A percentile compares a stretch with the other conserved stretches of the same genome.
phyloP scores from a whole-genome alignment of 2,329 filamentous ascomycete species.

The Thielaviopsis cerberus region DNA sequence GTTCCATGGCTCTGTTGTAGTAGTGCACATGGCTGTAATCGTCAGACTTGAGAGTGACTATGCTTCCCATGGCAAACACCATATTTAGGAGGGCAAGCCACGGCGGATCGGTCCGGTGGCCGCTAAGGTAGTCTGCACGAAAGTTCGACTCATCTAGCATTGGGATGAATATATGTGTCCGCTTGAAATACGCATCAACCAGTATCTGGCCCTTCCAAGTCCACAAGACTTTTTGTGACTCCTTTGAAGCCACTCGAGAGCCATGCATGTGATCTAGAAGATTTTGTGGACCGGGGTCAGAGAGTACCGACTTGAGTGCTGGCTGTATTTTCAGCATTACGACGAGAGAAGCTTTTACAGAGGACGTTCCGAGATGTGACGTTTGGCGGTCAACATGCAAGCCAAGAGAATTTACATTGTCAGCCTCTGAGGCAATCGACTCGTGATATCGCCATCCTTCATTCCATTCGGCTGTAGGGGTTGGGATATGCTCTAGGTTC shows the following conservation, averaged over 20 bases:
- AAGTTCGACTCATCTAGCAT: slow-evolving; percentile 57
- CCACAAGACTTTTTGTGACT: slow-evolving; percentile 31
- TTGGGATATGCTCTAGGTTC: slow-evolving; percentile 50
- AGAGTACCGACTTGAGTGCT: slow-evolving; percentile 26
- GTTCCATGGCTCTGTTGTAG: slow-evolving; percentile 48
- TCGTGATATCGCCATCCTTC: slow-evolving; percentile 39
- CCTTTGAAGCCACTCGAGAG: background rate
- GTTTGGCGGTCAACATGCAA: slow-evolving; percentile 37
- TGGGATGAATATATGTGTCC: slow-evolving; percentile 52
- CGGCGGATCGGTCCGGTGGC: slow-evolving; percentile 42
- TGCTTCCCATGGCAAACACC: slow-evolving; percentile 57
- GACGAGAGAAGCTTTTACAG: slow-evolving; percentile 54
- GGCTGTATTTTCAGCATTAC: slow-evolving; percentile 45
- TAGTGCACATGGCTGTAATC: slow-evolving; percentile 52
- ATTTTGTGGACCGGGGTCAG: slow-evolving; percentile 23
- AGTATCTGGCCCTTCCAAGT: slow-evolving; percentile 48
- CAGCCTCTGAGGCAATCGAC: slow-evolving; percentile 42
- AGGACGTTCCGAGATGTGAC: slow-evolving; percentile 55
- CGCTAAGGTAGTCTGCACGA: slow-evolving; percentile 34
- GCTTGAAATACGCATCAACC: slow-evolving; percentile 59
- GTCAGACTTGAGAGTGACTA: slow-evolving; percentile 44
- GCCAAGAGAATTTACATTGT: slow-evolving; percentile 37
- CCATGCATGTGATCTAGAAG: background rate
- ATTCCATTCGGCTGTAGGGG: slow-evolving; percentile 46
- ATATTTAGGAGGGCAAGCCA: slow-evolving; percentile 61